Conservation (phyloP, 2,329 filamentous ascomycete genomes). For the Beauveria bassiana region DNA sequence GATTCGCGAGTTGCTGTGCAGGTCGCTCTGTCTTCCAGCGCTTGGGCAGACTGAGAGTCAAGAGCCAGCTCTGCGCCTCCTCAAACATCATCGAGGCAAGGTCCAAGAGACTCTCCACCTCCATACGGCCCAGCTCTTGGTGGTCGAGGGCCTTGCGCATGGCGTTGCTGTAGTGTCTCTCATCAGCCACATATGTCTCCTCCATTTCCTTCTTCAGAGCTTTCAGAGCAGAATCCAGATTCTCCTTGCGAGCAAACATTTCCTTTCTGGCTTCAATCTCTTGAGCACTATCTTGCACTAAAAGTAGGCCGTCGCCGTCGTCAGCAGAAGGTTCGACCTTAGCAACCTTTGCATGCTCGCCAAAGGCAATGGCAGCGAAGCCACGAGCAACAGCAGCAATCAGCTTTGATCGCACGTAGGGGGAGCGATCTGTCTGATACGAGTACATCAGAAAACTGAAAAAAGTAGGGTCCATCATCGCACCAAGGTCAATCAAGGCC, state of each 20-base stretch:
- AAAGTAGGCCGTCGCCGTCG: conserved; percentile 30
- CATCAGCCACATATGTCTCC: conserved; percentile 30
- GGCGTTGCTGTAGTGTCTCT: conserved; percentile 32
- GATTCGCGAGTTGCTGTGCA: conserved; percentile 27
- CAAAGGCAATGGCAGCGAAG: conserved; percentile 56
- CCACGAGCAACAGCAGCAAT: conserved; percentile 53
- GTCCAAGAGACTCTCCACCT: conserved; percentile 35
- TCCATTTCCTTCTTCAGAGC: conserved; percentile 37
- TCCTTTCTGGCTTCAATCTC: conserved; percentile 52
- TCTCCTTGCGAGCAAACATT: conserved; percentile 57
- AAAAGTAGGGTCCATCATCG: conserved; percentile 46
- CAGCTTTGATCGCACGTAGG: conserved; percentile 52
- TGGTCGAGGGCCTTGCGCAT: conserved; percentile 37
- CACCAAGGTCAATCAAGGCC: conserved; percentile 55
- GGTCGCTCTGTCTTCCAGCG: conserved; percentile 32
- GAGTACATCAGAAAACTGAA: conserved; percentile 49
- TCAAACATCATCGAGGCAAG: conserved; percentile 41
- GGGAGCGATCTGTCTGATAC: conserved; percentile 55
- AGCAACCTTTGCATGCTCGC: conserved; percentile 44
- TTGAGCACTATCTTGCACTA: conserved; percentile 34
- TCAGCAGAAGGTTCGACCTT: conserved; percentile 31
- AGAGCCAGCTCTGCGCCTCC: conserved; percentile 33
- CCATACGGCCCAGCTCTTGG: conserved; percentile 29
- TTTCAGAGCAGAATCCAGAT: conserved; percentile 48
- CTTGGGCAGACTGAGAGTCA: conserved; percentile 34